Base-by-base conservation (phyloP, 257 asterid genomes). In the Euphrasia confusa region DNA sequence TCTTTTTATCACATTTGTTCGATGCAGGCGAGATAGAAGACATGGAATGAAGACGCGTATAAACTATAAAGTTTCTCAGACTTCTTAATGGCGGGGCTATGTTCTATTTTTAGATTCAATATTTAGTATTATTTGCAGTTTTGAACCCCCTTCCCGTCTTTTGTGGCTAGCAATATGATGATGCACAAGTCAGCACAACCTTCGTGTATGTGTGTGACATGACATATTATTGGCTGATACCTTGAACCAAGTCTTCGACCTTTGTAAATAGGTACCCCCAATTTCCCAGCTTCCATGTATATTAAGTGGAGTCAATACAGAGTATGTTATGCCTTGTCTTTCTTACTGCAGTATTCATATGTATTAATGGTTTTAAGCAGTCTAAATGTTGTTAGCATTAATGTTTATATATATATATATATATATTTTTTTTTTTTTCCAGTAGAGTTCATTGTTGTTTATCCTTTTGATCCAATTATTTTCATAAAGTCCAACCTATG, bases 91-190 rank as follows among this genome's bases (percentile, higher is more conserved):
- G 42, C 6, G 42, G 42, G 42, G 10, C 42, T 37, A 10, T 37
- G 42, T 37, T 37, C 42, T 37, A 8, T 37, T 37, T 37, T 37
- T 37, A 9, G 76, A 67, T 67, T 72, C 77, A 70, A 63, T 40
- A 49, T 72, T 68, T 71, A 61, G 63, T 73, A 63, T 66, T 71
- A 60, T 70, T 75, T 59, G 72, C 74, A 74, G 66, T 74, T 78
- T 83, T 79, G 87, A 72, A 73, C 73, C 64, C 75, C 77, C 64
- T 52, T 9, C 42, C 42, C 10, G 42, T 8, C 39, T 61, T 69
- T 65, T 60, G 81, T 80, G 79, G 72, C 72, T 73, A 9, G 53
- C 71, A 65, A 7, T 37, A 37, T 37, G 42, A 37, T 67, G 72
- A 79, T 53, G 65, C 76, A 12, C 58, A 21, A 21, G 24, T 21